Base-by-base conservation (phyloP, 306 rosid species). In the Casuarina glauca region DNA sequence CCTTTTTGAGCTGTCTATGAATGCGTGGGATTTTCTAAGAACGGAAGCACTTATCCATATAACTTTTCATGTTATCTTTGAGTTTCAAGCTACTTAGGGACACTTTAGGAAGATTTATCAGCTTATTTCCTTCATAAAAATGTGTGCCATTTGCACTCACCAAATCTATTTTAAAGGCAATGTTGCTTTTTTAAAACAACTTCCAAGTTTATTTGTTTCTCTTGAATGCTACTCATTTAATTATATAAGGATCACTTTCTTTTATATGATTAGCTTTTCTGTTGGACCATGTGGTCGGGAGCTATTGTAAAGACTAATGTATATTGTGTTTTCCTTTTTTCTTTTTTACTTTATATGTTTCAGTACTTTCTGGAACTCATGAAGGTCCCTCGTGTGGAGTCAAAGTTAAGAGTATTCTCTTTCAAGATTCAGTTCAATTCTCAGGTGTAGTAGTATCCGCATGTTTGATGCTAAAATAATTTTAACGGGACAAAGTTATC, bases 311-410 rank as follows among this genome's bases (percentile, higher is more conserved):
- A 53, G 49, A 16, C 32, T 60, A 38, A 73, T 17, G 3, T 58
- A 26, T 3, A 19, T 19, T 58, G 11, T 58, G 39, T 58, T 26
- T 58, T 58, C 0, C 2, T 72, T 64, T 50, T 74, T 70, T 79
- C 61, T 69, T 72, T 72, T 68, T 52, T 42, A 80, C 76, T 78
- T 76, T 75, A 58, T 52, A 50, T 87, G 77, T 87, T 80, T 81
- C 93, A 96, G 99, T 93, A 48, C 78, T 91, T 96, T 83, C 73
- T 96, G 91, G 99, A 96, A 91, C 87, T 83, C 83, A 90, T 96
- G 99, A 96, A 91, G 87, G 99, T 96, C 71, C 99, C 98, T 70
- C 90, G 99, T 79, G 99, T 96, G 84, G 98, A 96, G 87, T 90
- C 98, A 81, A 96, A 96, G 78, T 77, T 96, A 83, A 89, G 91